phyloP scores from a whole-genome alignment of 306 rosid species.

The Cucumis melo region DNA sequence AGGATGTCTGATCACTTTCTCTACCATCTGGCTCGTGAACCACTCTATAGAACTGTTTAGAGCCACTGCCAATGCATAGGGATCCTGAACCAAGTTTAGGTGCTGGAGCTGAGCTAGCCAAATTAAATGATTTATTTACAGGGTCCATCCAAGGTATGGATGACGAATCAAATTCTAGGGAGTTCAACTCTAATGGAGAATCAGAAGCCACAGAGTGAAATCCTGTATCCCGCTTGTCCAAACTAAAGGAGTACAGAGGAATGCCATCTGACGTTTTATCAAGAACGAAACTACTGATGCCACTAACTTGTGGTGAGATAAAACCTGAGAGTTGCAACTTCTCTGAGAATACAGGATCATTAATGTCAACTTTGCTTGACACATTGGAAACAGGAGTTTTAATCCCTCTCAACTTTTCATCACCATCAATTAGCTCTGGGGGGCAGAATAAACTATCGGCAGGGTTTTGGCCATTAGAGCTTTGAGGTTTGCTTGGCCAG shows the following conservation, averaged over 20 bases:
- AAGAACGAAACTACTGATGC: conserved; percentile 48
- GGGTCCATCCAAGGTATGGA: conserved; percentile 90
- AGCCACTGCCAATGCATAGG: conserved; percentile 56
- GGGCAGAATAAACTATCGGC: conserved; percentile 33
- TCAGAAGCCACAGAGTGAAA: conserved; percentile 66
- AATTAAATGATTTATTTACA: conserved; percentile 64
- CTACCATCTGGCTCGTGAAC: conserved; percentile 95
- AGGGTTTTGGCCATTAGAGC: conserved; percentile 33
- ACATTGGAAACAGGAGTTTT: conserved; percentile 44
- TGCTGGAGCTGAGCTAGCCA: conserved; percentile 84
- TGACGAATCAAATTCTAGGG: conserved; percentile 71
- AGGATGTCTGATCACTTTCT: conserved; percentile 60
- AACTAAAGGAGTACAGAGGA: conserved; percentile 85
- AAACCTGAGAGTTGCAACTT: conserved; percentile 85
- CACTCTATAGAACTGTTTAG: conserved; percentile 89
- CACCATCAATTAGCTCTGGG: conserved; percentile 46
- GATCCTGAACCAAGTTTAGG: conserved; percentile 93
- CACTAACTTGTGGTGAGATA: conserved; percentile 76
- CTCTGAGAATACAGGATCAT: conserved; percentile 50
- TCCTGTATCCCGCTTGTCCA: conserved; percentile 66
- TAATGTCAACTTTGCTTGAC: conserved; percentile 38
- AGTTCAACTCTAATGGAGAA: conserved; percentile 55
- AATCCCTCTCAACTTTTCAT: conserved; percentile 57
- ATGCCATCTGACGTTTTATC: conserved; percentile 88
- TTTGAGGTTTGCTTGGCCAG: conserved; percentile 61